Conservation (phyloP, 345 rosid species). For the Arabis hirsuta region DNA sequence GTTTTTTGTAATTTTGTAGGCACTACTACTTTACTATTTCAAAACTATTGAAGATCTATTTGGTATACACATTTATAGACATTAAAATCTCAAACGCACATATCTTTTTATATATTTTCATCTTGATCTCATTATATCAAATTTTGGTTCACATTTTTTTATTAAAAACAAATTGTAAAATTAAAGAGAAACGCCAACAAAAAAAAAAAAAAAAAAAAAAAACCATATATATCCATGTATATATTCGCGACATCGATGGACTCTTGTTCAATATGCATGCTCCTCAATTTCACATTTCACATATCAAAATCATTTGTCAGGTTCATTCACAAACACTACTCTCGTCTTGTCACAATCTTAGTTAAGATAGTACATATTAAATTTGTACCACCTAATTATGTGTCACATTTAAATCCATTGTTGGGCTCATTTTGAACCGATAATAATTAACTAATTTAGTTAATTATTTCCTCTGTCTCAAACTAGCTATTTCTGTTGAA, state of each 20-base stretch:
- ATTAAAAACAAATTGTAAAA: background rate
- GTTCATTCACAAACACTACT: constrained; percentile 20
- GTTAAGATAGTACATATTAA: background rate
- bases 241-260: constrained; percentile 6
- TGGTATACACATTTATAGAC: background rate
- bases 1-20: background rate
- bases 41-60: constrained; percentile 2
- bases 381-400: constrained; percentile 11
- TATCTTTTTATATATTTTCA: background rate
- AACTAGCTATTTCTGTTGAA: background rate
- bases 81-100: background rate
- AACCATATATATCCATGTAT: background rate
- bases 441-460: background rate
- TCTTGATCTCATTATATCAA: background rate
- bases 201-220: background rate
- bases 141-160: background rate
- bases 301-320: constrained; percentile 15
- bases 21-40: background rate
- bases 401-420: constrained; percentile 19
- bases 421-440: constrained; percentile 6
- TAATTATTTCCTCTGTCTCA: background rate
- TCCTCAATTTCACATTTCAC: background rate
- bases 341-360: constrained; percentile 24
- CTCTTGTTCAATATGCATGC: background rate
- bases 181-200: too few species aligned